phyloP scores from a whole-genome alignment of 768 basidiomycete genomes.

The Termitomyces sp. region DNA sequence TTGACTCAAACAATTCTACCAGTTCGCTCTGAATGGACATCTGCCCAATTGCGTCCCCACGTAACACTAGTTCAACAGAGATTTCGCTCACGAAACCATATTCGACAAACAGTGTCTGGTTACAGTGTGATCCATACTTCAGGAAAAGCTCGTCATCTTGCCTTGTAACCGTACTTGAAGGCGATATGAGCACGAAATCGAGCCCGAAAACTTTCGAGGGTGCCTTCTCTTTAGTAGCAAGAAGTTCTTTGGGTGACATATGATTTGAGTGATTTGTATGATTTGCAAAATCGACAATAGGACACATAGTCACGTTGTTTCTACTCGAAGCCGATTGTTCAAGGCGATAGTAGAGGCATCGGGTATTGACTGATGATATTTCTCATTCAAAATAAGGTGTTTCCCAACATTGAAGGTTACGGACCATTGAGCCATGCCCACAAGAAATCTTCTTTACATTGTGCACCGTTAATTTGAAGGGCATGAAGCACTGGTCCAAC shows the following conservation, averaged over 20 bases:
- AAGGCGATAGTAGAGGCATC: constrained; percentile 74
- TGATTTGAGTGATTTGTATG: constrained; percentile 44
- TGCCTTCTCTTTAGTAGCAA: constrained; percentile 29
- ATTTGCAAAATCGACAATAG: constrained; percentile 89
- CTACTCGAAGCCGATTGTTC: constrained; percentile 42
- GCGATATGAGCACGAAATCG: constrained; percentile 48
- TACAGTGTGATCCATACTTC: constrained; percentile 77
- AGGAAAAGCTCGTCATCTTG: constrained; percentile 67
- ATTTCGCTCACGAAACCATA: constrained; percentile 76
- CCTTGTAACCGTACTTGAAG: constrained; percentile 32
- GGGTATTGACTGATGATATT: constrained; percentile 71
- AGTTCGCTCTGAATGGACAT: constrained; percentile 57
- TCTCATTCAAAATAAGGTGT: neutral
- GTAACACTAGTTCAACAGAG: constrained; percentile 18
- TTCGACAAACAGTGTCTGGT: constrained; percentile 75
- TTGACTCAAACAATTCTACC: constrained; percentile 42
- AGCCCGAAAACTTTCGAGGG: constrained; percentile 32
- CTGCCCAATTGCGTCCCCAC: constrained; percentile 39
- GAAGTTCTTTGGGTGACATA: constrained; percentile 36
- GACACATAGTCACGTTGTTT: constrained; percentile 84
- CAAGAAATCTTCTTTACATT: constrained; percentile 44
- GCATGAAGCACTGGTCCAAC: constrained; percentile 5
- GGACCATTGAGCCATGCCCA: constrained; percentile 94
- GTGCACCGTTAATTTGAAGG: constrained; percentile 8
- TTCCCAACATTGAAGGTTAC: constrained; percentile 11